phyloP scores from a whole-genome alignment of 805 yeast genomes.

The Ogataea degrootiae region DNA sequence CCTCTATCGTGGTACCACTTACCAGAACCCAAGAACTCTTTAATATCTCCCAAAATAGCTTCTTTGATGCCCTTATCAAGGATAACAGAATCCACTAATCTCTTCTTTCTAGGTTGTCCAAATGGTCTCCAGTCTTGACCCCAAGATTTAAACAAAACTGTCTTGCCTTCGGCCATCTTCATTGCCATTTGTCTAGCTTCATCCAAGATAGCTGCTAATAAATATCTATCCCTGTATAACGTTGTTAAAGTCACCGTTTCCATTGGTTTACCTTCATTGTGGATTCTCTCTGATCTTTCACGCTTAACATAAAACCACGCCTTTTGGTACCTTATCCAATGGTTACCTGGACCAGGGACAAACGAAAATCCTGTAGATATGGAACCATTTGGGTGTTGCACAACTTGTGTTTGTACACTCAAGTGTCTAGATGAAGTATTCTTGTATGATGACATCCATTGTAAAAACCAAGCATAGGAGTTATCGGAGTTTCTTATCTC shows the following conservation, averaged over 20 bases:
- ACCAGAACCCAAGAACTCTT: slow-evolving; percentile 74
- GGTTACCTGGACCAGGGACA: slow-evolving; percentile 98
- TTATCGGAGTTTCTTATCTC: slow-evolving; percentile 93
- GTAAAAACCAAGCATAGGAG: slow-evolving; percentile 90
- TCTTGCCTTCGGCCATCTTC: slow-evolving; percentile 82
- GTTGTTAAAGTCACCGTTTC: slow-evolving; percentile 96
- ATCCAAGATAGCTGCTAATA: slow-evolving; percentile 59
- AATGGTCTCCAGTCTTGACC: slow-evolving; percentile 99
- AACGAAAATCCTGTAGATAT: slow-evolving; percentile 81
- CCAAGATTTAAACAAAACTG: slow-evolving; percentile 90
- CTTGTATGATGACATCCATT: slow-evolving; percentile 90
- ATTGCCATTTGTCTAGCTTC: slow-evolving; percentile 87
- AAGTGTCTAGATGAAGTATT: slow-evolving; percentile 74
- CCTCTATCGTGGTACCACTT: slow-evolving; percentile 94
- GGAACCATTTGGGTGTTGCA: slow-evolving; percentile 90
- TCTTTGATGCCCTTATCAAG: slow-evolving; percentile 74
- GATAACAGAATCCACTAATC: slow-evolving; percentile 80
- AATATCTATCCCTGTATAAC: slow-evolving; percentile 67
- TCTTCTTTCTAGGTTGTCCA: slow-evolving; percentile 89
- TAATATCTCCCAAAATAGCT: slow-evolving; percentile 61
- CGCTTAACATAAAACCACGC: slow-evolving; percentile 86
- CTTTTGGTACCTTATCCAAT: slow-evolving; percentile 76
- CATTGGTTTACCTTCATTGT: slow-evolving; percentile 91
- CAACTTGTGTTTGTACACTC: slow-evolving; percentile 80
- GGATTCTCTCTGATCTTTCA: slow-evolving; percentile 83